Evolutionary conservation across 2,329 filamentous ascomycete species (phyloP), one percentile per base, ranked within the genome.

Genomic region (Simplicillium aogashimaense): DNA sequence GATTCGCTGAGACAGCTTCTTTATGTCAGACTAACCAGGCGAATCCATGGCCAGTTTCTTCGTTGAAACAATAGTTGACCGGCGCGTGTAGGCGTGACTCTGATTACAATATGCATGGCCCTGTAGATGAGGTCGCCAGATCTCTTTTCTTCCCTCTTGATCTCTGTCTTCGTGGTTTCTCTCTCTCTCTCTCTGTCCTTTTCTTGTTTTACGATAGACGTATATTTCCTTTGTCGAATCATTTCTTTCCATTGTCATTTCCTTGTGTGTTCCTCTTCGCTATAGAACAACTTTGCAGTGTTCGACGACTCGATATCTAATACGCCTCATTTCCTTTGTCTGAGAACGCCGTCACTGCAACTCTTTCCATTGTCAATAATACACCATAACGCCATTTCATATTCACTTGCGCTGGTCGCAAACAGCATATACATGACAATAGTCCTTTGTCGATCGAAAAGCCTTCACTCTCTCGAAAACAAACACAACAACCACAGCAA

Each of bases 281-380:
- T 9, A n/a, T 25, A 25, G 20, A 25, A 25, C 20, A 25, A 25
- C 6, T 25, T 9, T 35, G 20, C 20, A 28, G 35, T 12, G 18
- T 28, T 39, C 29, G 16, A 39, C 16, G 14, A 33, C 37, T 14
- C 20, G 20, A 25, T 25, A 25, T 25, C 20, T 25, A 25, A 25
- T 25, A 25, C 29, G 14, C 29, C 14, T 39, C 29, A 15, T 45
- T 39, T 36, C 29, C 20, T 36, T 38, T 35, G 30, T 25, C 20
- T 9, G 20, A 25, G 20, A 25, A 25, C 20, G 9, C n/a, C n/a
- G 20, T 29, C 33, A 32, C 18, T 25, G 32, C 30, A 34, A 29
- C 18, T 30, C 30, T 29, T 39, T 18, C 7, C 30, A 31, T 41
- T 33, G 20, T 29, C 35, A 25, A 25, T 25, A 25, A 25, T 9